Evolutionary conservation across 129 eudicot species (phyloP).

Genomic region (Mikania micrantha): DNA sequence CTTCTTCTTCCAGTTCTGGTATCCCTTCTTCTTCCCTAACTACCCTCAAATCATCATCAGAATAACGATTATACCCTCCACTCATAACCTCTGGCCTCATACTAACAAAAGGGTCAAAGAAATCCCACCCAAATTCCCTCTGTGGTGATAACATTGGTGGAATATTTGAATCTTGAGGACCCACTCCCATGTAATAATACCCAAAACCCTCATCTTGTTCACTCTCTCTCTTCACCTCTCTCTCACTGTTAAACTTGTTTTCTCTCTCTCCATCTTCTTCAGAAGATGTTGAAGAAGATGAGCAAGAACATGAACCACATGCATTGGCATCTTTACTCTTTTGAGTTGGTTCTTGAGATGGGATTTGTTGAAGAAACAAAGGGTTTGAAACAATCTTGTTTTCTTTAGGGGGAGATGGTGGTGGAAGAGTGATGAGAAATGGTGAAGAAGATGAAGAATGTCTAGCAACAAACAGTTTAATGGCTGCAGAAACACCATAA

Average conservation of each 20-base stretch:
- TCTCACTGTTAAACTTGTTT: conserved; percentile 14
- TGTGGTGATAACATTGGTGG: conserved; percentile 69
- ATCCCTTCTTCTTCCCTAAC: conserved; percentile 96
- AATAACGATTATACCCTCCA: conserved; percentile 53
- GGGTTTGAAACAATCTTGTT: conserved; percentile 74
- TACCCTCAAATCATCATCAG: conserved; percentile 81
- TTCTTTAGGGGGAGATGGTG: conserved; percentile 61
- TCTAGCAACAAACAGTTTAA: conserved; percentile 76
- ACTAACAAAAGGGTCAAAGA: conserved; percentile 76
- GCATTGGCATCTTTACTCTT: conserved; percentile 37
- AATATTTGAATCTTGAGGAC: conserved; percentile 16
- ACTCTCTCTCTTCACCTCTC: conserved; percentile 24
- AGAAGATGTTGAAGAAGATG: conserved; percentile 41
- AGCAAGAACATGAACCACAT: conserved; percentile 40
- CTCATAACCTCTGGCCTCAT: conserved; percentile 61
- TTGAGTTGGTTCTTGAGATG: conserved; percentile 40
- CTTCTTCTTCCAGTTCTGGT: conserved; percentile 89
- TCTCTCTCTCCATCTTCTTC: conserved; percentile 45
- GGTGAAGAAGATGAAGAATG: conserved; percentile 79
- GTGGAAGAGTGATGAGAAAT: conserved; percentile 71
- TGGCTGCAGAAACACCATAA: conserved; percentile 79
- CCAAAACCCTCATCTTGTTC: conserved; percentile 39
- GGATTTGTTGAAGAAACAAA: conserved; percentile 66
- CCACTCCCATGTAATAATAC: conserved; percentile 46
- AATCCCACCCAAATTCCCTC: conserved; percentile 93